Evolutionary conservation across 2,329 filamentous ascomycete species (phyloP), one percentile per base, ranked within the genome.

Genomic region (Talaromyces marneffei): DNA sequence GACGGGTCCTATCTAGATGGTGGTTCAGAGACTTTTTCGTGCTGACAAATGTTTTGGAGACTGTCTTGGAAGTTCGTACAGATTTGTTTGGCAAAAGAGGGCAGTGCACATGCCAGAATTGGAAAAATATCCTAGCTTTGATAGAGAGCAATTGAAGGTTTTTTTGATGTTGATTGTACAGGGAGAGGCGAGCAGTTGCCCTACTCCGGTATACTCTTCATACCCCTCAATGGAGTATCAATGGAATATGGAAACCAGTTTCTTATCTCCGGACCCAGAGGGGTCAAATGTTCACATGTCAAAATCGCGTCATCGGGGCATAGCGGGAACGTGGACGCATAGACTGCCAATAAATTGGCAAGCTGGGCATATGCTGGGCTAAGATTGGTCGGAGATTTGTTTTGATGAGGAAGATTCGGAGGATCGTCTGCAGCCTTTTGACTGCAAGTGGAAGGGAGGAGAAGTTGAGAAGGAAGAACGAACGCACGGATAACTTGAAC

Each of bases 281-380:
- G n/a, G n/a, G 29, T 44, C 40, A 44, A 44, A 44, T 3, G 18
- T 8, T 42, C 39, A 20, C 20, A 18, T 23, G 18, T 25, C 40
- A 23, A 25, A 6, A 23, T 44, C 9, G 20, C 18, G 20, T 23
- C 39, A 44, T 44, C 10, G 9, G 20, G 40, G 12, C 40, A 44
- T 23, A 44, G 23, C 9, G 40, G 40, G 40, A 23, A 44, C 12
- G 40, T 14, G 40, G 40, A 18, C 40, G 20, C 39, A n/a, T 42
- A 42, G 39, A 42, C 9, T n/a, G 8, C 40, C 12, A 44, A 14
- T 20, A 8, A 18, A 42, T 42, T n/a, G n/a, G n/a, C 39, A n/a
- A 69, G 63, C 46, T 70, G 64, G 63, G 64, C 66, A 60, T 72
- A 14, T 69, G 65, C 37, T 71, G 67, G 69, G 25, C 61, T 8